These are phyloP conservation scores for Saitozyma sp. DNA, from an alignment of 768 basidiomycete genomes.

Conservation along the genomic window DNA sequence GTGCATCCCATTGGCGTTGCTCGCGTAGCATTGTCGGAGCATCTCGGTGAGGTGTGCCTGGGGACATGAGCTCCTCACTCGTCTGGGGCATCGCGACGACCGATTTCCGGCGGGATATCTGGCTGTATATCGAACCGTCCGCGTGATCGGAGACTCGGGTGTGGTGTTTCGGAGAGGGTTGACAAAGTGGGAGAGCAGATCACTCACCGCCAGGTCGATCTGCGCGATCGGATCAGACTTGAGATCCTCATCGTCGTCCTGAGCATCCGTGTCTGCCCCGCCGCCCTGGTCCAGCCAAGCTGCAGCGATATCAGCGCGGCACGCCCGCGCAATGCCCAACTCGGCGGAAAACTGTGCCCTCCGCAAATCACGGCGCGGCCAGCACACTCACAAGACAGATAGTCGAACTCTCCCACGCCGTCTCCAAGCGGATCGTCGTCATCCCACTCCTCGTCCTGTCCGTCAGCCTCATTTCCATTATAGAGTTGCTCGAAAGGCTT, in stretches of 20 bases:
- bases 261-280: slow-evolving; percentile 70
- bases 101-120: no score
- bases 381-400: slow-evolving; percentile 61
- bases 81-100: no score
- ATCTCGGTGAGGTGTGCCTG: slow-evolving; percentile 49
- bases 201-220: slow-evolving; percentile 72
- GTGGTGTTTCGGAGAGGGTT: background rate
- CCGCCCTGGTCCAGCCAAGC: slow-evolving; percentile 64
- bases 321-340: no score
- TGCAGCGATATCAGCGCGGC: slow-evolving; percentile 21
- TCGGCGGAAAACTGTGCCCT: background rate
- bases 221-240: slow-evolving; percentile 80
- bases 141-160: no score
- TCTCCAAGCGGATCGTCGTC: slow-evolving; percentile 73
- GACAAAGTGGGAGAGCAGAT: background rate
- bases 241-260: slow-evolving; percentile 81
- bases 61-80: background rate
- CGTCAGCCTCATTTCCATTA: slow-evolving; percentile 8
- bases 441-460: slow-evolving; percentile 80
- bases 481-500: no score
- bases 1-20: slow-evolving; percentile 47
- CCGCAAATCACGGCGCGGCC: background rate
- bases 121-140: background rate
- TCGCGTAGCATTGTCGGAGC: slow-evolving; percentile 49
- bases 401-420: slow-evolving; percentile 70